Conservation (phyloP, 768 basidiomycete species). For the Aureoboletus auriporus region DNA sequence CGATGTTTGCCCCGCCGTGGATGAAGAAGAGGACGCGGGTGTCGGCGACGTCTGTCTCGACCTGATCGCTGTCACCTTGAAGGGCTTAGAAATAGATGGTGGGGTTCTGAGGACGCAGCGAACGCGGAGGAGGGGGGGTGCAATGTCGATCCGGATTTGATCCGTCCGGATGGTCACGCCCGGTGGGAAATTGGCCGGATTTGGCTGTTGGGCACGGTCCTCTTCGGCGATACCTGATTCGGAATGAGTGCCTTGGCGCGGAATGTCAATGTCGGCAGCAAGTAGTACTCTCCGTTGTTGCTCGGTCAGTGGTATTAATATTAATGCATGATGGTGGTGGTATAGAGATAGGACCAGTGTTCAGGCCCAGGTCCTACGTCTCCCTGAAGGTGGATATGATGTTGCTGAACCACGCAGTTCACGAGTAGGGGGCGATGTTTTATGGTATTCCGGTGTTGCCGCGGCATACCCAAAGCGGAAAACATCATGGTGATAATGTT, state of each 20-base stretch:
- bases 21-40: slow-evolving; percentile 20
- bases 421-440: no score
- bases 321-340: no score
- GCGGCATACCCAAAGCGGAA: no score
- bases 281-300: slow-evolving; percentile 1
- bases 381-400: no score
- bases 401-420: no score
- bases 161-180: slow-evolving; percentile 9
- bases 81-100: slow-evolving; percentile 19
- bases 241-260: not conserved
- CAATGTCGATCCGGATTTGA: slow-evolving; percentile 20
- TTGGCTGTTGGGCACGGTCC: slow-evolving; percentile 6
- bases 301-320: slow-evolving; percentile 1
- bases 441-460: no score
- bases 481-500: no score
- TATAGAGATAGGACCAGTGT: no score
- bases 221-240: slow-evolving; percentile 3
- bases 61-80: not conserved
- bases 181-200: not conserved
- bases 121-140: slow-evolving; percentile 1
- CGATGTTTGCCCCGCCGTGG: slow-evolving; percentile 19
- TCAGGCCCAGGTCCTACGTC: no score
- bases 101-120: slow-evolving; percentile 6
- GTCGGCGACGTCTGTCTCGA: not conserved
- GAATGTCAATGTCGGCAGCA: not conserved